Evolutionary conservation across 2,329 filamentous ascomycete genomes (phyloP).

Genomic region (Aspergillus ibericus): DNA sequence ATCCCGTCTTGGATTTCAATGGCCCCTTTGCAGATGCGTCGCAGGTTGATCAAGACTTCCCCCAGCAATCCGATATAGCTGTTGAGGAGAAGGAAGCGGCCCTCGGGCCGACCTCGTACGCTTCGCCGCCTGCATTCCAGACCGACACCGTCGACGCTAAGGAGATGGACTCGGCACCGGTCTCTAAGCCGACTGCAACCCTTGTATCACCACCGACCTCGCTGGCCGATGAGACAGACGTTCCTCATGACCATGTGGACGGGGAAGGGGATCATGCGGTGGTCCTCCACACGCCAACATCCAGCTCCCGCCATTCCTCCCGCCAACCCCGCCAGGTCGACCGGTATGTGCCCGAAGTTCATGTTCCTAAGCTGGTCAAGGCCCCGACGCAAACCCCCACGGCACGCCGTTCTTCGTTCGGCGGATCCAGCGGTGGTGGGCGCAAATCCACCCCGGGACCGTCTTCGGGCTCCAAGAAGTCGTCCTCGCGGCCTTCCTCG

Average conservation of each 20-base stretch:
- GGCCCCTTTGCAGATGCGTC: not conserved
- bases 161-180: conserved; percentile 27
- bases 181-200: conserved; percentile 36
- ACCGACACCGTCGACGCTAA: conserved; percentile 33
- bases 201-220: conserved; percentile 49
- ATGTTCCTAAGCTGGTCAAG: conserved; percentile 26
- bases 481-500: conserved; percentile 38
- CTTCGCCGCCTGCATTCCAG: conserved; percentile 40
- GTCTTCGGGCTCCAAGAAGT: conserved; percentile 31
- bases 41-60: conserved; percentile 9
- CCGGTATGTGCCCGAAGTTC: conserved; percentile 39
- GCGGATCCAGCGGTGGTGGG: conserved; percentile 18
- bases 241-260: conserved; percentile 31
- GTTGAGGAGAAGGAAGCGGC: conserved; percentile 21
- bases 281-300: conserved; percentile 38
- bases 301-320: conserved; percentile 46
- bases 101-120: conserved; percentile 33
- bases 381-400: conserved; percentile 24
- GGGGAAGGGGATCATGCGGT: conserved; percentile 31
- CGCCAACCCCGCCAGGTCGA: conserved; percentile 45
- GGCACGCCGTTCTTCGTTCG: conserved; percentile 25
- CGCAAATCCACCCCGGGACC: conserved; percentile 32
- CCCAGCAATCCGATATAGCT: conserved; percentile 16
- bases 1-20: conserved; percentile 11
- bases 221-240: conserved; percentile 43